Base-by-base conservation (phyloP, 495 filamentous ascomycete genomes). In the Aspergillus avenaceus region DNA sequence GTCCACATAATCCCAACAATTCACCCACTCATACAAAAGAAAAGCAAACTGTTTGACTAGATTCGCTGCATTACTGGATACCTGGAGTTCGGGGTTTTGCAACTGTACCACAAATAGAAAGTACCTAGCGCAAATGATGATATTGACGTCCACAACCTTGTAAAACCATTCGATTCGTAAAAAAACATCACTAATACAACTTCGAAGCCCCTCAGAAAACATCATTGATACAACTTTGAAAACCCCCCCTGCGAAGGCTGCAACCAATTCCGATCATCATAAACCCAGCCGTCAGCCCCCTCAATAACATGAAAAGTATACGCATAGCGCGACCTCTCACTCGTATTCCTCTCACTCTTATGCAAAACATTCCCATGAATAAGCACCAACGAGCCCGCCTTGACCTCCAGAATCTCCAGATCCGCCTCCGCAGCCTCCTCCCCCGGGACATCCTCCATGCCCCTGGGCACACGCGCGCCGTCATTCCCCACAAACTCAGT, bases 241-340 rank as follows among this genome's bases (percentile, higher is more conserved):
- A 97, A 95, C 0, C 88, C 91, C 43, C 78, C 79, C 47, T 75
- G 67, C 2, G 88, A 81, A 40, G 90, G 90, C 73, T 96, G 91
- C 62, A 98, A 59, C 93, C 93, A 98, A 65, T 98, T 98, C 64
- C 75, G 72, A 69, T 76, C 77, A 71, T 97, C 95, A 67, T 96
- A 98, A 31, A 70, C 70, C 71, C 70, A 76, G 16, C 71, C 71
- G 32, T 84, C 79, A 42, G 87, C 84, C 0, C 89, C 88, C 67
- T 97, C 93, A 62, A 97, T 97, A 32, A 96, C 79, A 74, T 98
- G 93, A 60, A 97, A 98, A 0, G 95, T 98, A 70, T 98, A 98
- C 21, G 96, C 96, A 64, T 90, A 95, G 60, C 93, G 80, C 48
- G 91, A 91, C 70, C 85, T 87, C 49, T 73, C 65, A 59, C 93